Base-by-base conservation (phyloP, 306 rosid genomes). In the Begonia masoniana region DNA sequence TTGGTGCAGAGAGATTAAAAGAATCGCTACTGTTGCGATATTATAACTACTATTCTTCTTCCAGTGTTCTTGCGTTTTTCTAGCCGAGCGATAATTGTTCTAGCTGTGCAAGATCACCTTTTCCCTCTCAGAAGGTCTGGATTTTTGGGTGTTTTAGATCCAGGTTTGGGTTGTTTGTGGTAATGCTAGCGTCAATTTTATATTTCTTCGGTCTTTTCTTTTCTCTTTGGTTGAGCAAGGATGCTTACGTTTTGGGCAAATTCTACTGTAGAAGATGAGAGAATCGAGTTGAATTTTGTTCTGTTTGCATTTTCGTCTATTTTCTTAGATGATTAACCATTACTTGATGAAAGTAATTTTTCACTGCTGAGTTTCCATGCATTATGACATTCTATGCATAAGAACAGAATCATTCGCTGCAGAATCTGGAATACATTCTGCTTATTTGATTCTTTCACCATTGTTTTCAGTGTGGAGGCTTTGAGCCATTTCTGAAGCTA, bases 391-490 rank as follows among this genome's bases (percentile, higher is more conserved):
- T 31, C 8, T 31, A 3, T 31, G 39, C 39, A 31, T 31, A 31
- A 31, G 9, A 31, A 31, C 24, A 3, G 7, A 45, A 10, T 43
- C 12, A 43, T 43, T 43, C 13, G 2, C 48, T 43, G 48, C n/a
- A 43, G 48, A 10, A 45, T 45, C 15, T 45, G 49, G 13, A 45
- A 10, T n/a, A 45, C 2, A 12, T n/a, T 50, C 16, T 50, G 9
- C 16, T 9, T 50, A 17, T 15, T 21, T 7, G 17, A n/a, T 10
- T 10, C 17, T 50, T 50, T 15, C 54, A 41, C 45, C 23, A 59
- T 74, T 57, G 68, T 60, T 69, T 66, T 76, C 35, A 78, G 88
- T 69, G 55, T 36, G 47, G 7, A 59, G 51, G 43, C 55, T 59
- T 42, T 45, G 52, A 41, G 19, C 41, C 21, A 46, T 42, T 58